Conservation (phyloP, 768 basidiomycete genomes). For the Dentipellis sp. region DNA sequence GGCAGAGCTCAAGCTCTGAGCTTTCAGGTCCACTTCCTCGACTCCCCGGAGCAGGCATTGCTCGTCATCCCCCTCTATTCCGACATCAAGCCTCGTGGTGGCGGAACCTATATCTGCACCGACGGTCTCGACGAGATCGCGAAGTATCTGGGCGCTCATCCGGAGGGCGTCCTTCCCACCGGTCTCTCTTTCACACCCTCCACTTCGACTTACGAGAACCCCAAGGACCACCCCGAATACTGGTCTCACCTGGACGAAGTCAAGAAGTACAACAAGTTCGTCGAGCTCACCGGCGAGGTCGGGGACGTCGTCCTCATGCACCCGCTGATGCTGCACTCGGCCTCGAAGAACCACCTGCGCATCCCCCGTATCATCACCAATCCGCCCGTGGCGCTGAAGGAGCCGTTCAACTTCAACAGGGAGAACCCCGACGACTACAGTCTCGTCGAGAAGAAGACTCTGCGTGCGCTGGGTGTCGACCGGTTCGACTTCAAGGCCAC, state of each 20-base stretch:
- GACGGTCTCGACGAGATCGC: slow-evolving; percentile 44
- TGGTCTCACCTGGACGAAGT: slow-evolving; percentile 37
- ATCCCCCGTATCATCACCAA: slow-evolving; percentile 56
- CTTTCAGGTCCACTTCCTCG: slow-evolving; percentile 45
- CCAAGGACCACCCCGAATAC: slow-evolving; percentile 31
- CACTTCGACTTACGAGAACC: slow-evolving; percentile 26
- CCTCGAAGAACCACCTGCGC: slow-evolving; percentile 49
- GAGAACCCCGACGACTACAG: slow-evolving; percentile 38
- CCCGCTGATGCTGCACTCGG: slow-evolving; percentile 57
- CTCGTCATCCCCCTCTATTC: slow-evolving; percentile 55
- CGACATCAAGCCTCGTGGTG: slow-evolving; percentile 43
- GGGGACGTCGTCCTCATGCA: slow-evolving; percentile 61
- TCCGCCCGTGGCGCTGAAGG: slow-evolving; percentile 45
- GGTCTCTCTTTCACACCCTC: slow-evolving; percentile 39
- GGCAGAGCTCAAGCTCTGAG: neutral
- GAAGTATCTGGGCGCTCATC: slow-evolving; percentile 40
- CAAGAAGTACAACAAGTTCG: slow-evolving; percentile 32
- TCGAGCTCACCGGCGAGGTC: slow-evolving; percentile 48
- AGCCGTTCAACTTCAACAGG: slow-evolving; percentile 45
- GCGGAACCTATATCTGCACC: slow-evolving; percentile 52
- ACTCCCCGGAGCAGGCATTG: slow-evolving; percentile 57
- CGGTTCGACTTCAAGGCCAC: slow-evolving; percentile 35
- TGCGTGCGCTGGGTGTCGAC: slow-evolving; percentile 42
- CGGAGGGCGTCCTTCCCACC: slow-evolving; percentile 40
- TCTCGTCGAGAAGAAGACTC: slow-evolving; percentile 50